phyloP scores from a whole-genome alignment of 2,329 filamentous ascomycete genomes.

The Arthrobotrys conoides region DNA sequence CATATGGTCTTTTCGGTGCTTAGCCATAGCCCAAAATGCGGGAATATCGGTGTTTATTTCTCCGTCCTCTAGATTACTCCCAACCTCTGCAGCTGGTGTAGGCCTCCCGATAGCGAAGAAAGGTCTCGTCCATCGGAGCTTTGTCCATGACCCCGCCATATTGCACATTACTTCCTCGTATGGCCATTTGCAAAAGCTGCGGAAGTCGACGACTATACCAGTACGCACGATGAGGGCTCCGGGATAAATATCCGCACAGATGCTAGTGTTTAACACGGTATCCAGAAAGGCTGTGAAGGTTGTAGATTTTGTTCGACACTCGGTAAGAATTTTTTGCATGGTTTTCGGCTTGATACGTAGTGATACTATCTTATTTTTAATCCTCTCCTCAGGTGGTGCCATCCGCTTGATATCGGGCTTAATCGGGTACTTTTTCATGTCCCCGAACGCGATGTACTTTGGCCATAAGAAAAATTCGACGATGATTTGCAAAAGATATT shows the following conservation, averaged over 20 bases:
- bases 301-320: constrained; percentile 11
- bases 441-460: constrained; percentile 17
- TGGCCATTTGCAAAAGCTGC: constrained; percentile 15
- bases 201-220: constrained; percentile 1
- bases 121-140: neutral
- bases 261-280: constrained; percentile 7
- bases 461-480: constrained; percentile 23
- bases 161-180: constrained; percentile 26
- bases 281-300: constrained; percentile 40
- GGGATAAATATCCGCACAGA: constrained; percentile 28
- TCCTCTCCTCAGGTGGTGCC: constrained; percentile 11
- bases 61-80: too few relatives aligned
- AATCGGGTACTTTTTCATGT: neutral
- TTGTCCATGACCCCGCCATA: constrained; percentile 21
- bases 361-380: constrained; percentile 41
- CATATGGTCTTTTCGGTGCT: constrained; percentile 15
- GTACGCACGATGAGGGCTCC: neutral
- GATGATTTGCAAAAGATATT: constrained; percentile 1
- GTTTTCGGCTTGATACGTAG: constrained; percentile 3
- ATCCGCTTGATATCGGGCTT: neutral
- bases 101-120: constrained; percentile 24
- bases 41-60: constrained; percentile 12
- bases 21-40: constrained; percentile 30
- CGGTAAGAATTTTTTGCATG: constrained; percentile 12
- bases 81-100: too few relatives aligned